Base-by-base conservation (phyloP, 1,284 basidiomycete species). In the Anthracocystis walkeri region DNA sequence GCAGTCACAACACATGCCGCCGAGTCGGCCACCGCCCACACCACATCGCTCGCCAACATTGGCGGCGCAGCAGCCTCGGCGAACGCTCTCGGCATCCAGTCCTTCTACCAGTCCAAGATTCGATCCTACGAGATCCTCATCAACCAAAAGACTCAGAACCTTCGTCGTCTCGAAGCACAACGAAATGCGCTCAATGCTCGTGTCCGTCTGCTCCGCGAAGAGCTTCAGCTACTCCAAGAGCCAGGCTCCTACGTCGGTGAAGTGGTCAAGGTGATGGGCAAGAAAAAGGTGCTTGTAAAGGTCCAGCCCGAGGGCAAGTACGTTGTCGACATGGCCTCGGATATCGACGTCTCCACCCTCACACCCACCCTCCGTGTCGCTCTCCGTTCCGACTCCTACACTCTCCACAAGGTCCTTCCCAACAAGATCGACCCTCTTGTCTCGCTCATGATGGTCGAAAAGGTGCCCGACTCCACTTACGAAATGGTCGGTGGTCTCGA, bases 401-500 rank as follows among this genome's bases (percentile, higher is more conserved):
- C 93, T 41, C 74, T 85, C 10, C 83, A 85, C 78, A 84, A 83
- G 55, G 81, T 85, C 23, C 69, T 85, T 4, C 83, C 83, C 21
- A 85, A 85, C 76, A 85, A 85, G 77, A 75, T 85, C 42, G 83
- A 85, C 67, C 83, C 83, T 18, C 75, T 85, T 40, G 83, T 85
- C 31, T 84, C 82, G 38, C 78, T 85, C 51, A 85, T 99, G 97
- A 97, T 98, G 96, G 96, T 98, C n/a, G 96, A 99, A 88, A 99
- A 99, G 87, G 96, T 98, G 0, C 96, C 96, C 0, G 96, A 99
- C 86, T 94, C 92, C 86, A 99, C 96, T 40, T 99, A 99, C 87
- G 96, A 99, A 87, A 97, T 98, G 95, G 96, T 99, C 77, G 96
- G 96, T 54, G 96, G 96, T 84, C 90, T 99, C 69, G 96, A 99